Conservation (phyloP, 2,329 filamentous ascomycete species). For the Aschersonia sp. region DNA sequence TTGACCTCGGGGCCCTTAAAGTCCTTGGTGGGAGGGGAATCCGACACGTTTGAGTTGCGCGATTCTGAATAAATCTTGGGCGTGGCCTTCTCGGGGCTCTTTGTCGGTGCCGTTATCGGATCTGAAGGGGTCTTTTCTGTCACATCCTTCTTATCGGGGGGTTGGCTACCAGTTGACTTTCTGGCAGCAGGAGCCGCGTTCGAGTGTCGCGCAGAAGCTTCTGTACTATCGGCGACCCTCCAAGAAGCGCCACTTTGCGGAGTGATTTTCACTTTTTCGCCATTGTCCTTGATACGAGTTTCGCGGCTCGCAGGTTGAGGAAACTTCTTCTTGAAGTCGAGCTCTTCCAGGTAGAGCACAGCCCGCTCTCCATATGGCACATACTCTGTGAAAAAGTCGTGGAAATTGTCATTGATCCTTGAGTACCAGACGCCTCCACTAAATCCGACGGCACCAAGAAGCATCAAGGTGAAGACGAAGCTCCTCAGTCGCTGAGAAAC, state of each 20-base stretch:
- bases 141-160: slow-evolving; percentile 15
- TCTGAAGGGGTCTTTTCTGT: slow-evolving; percentile 13
- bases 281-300: slow-evolving; percentile 36
- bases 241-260: slow-evolving; percentile 76
- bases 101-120: slow-evolving; percentile 11
- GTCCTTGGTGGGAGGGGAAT: slow-evolving; percentile 11
- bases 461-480: slow-evolving; percentile 60
- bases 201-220: slow-evolving; percentile 43
- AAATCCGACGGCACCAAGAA: slow-evolving; percentile 67
- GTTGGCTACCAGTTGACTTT: slow-evolving; percentile 10
- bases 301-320: slow-evolving; percentile 29
- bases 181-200: slow-evolving; percentile 31
- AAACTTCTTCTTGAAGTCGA: slow-evolving; percentile 82
- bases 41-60: slow-evolving; percentile 11
- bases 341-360: slow-evolving; percentile 89
- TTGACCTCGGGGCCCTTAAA: slow-evolving; percentile 48
- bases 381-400: slow-evolving; percentile 98
- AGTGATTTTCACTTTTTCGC: slow-evolving; percentile 66
- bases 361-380: slow-evolving; percentile 88
- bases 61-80: slow-evolving; percentile 3
- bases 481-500: slow-evolving; percentile 60
- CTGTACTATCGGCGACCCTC: slow-evolving; percentile 51
- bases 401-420: slow-evolving; percentile 89
- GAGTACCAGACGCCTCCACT: slow-evolving; percentile 86
- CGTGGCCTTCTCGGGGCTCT: slow-evolving; percentile 17